Evolutionary conservation across 2,329 filamentous ascomycete genomes (phyloP).

Genomic region (Colletotrichum cuscutae): DNA sequence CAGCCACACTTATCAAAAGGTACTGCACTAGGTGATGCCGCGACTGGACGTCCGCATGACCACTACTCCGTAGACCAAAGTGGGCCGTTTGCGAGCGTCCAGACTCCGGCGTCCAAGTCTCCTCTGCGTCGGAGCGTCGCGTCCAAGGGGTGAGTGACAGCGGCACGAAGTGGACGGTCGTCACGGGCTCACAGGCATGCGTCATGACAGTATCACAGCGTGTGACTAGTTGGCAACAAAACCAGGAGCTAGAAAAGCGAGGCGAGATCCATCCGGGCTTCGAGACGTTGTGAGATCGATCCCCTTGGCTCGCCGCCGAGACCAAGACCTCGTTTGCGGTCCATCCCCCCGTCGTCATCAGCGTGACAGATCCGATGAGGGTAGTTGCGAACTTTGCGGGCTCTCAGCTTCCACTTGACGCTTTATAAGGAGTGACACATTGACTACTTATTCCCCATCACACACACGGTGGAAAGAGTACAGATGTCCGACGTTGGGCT

Average conservation of each 20-base stretch:
- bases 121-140: too few relatives aligned
- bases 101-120: not conserved
- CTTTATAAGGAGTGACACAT: too few relatives aligned
- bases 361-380: conserved; percentile 5
- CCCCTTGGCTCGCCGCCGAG: conserved; percentile 7
- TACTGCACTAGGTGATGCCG: not conserved
- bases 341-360: conserved; percentile 7
- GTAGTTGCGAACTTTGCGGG: not conserved
- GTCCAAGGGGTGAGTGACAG: too few relatives aligned
- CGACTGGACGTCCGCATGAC: not conserved
- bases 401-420: too few relatives aligned
- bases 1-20: not conserved
- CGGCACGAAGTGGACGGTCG: too few relatives aligned
- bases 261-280: conserved; percentile 3
- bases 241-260: not conserved
- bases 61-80: not conserved
- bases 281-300: not conserved
- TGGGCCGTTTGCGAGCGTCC: not conserved
- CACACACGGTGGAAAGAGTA: too few relatives aligned
- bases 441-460: too few relatives aligned
- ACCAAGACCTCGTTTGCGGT: not conserved
- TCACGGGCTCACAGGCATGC: not conserved
- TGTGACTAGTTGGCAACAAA: too few relatives aligned
- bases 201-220: not conserved
- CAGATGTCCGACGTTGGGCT: too few relatives aligned